Base-by-base conservation (phyloP, 1,139 yeast species). In the Protomyces pachydermus region DNA sequence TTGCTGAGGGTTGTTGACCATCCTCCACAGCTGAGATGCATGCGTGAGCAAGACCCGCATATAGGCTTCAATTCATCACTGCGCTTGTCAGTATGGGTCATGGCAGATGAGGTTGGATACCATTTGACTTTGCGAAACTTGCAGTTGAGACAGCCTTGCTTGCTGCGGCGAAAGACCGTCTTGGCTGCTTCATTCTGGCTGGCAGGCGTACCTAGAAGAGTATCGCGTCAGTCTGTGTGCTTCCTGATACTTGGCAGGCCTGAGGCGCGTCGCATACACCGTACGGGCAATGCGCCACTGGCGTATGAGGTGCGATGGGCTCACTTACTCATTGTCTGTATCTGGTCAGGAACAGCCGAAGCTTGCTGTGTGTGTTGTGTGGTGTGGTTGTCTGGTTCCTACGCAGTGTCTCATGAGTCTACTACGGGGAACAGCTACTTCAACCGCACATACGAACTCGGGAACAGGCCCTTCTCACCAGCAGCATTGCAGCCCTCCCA, bases 391-490 rank as follows among this genome's bases (percentile, higher is more conserved):
- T 37, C 23, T 20, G 23, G 23, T 20, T 20, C 23, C 23, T 20
- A 3, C 23, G 23, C 10, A 35, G 39, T 37, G 42, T 14, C 23
- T 20, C n/a, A n/a, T 3, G 2, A 37, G 42, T 5, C 42, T 37
- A 20, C 23, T 20, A 20, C 23, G 23, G 23, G 23, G 4, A 9
- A n/a, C 42, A 3, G 16, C 42, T 37, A 14, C 42, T 37, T 37
- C 16, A 50, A 12, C 37, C 79, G 74, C 58, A 93, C 98, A 73
- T 88, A 91, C 76, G 88, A 90, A 53, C 95, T 85, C 56, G 98
- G 98, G 85, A 93, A 91, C 65, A 93, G 80, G 65, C 95, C 95
- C 68, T 82, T 80, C 69, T 84, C 87, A 53, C 96, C 97, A 51
- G 84, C 76, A 66, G 84, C 77, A 37, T 56, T 54, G 70, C 85